Base-by-base conservation (phyloP, 495 filamentous ascomycete species). In the Podospora sp. region DNA sequence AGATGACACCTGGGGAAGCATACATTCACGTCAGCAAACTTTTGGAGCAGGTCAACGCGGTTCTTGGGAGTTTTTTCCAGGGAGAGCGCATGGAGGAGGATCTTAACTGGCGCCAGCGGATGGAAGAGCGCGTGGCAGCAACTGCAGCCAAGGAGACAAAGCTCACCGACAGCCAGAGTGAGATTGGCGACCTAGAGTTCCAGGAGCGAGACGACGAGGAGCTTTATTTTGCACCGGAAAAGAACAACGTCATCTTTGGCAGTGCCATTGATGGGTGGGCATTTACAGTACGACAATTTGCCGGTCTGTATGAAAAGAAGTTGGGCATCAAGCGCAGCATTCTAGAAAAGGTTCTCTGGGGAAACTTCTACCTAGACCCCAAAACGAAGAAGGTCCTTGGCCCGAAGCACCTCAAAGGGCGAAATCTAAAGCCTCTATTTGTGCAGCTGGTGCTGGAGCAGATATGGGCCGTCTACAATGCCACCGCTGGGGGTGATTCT, bases 41-140 rank as follows among this genome's bases (percentile, higher is more conserved):
- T 21, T 76, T 99, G 1, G 95, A 96, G 73, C 95, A 97, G 76
- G 91, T 99, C 24, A 99, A 99, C 78, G 95, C 95, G 1, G 93
- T 99, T 1, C 90, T 99, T 70, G 95, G 95, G 66, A 96, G 92
- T 72, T 99, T 99, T 77, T 97, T 96, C 77, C 93, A 97, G 73
- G 95, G 95, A 24, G 95, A 98, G 80, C 87, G 96, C 5, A 99
- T 99, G 95, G 96, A 98, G 75, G 96, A 98, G 69, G 95, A 99
- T 77, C 82, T 98, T 65, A 91, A 93, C 77, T 99, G 95, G 95
- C 84, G 95, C 64, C 94, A 97, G 79, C 86, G 90, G 56, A 91
- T 97, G 76, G 95, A 98, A 75, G 91, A 93, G 68, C 86, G 89
- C 68, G 85, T 93, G 26, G 92, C 86, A 6, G 87, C 86, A 5